Percentiles rank a stretch among this genome's conserved stretches.
Conservation (phyloP, 2,329 filamentous ascomycete genomes). For the Torrubiellomyces zombiae region DNA sequence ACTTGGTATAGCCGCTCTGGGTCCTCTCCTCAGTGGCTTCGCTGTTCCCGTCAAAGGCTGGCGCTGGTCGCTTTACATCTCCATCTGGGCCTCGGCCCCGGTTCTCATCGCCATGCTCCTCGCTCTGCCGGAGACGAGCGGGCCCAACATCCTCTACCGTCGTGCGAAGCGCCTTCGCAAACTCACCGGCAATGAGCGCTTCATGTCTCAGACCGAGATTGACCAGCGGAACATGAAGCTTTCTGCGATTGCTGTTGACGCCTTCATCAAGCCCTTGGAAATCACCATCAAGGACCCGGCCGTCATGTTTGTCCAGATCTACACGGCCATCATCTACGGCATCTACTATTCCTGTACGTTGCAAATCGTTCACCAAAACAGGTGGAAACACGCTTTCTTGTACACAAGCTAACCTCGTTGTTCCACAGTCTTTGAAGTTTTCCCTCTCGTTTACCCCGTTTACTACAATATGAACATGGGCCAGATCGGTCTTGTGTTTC, state of each 20-base stretch:
- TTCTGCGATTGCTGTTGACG: constrained; percentile 29
- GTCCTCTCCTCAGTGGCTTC: constrained; percentile 44
- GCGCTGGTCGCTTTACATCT: constrained; percentile 50
- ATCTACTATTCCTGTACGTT: constrained; percentile 47
- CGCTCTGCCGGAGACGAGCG: constrained; percentile 46
- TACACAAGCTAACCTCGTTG: neutral
- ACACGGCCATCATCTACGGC: constrained; percentile 43
- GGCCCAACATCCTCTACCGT: constrained; percentile 41
- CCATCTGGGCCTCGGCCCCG: constrained; percentile 43
- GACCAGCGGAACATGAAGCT: constrained; percentile 37
- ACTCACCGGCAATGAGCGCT: constrained; percentile 36
- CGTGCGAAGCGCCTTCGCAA: constrained; percentile 45
- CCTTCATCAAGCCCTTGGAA: constrained; percentile 43
- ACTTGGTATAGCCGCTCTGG: constrained; percentile 28
- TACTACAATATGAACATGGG: constrained; percentile 44
- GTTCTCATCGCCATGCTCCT: constrained; percentile 44
- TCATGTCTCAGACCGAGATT: constrained; percentile 48
- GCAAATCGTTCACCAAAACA: constrained; percentile 13
- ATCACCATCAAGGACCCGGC: constrained; percentile 45
- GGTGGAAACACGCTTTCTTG: too few relatives aligned
- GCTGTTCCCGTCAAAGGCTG: constrained; percentile 38
- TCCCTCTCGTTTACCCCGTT: constrained; percentile 44
- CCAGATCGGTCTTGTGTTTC: constrained; percentile 41
- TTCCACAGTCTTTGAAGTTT: constrained; percentile 40
- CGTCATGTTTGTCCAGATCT: constrained; percentile 44